Conservation (phyloP, 164 flowering plant species). For the Tetracentron sinense region DNA sequence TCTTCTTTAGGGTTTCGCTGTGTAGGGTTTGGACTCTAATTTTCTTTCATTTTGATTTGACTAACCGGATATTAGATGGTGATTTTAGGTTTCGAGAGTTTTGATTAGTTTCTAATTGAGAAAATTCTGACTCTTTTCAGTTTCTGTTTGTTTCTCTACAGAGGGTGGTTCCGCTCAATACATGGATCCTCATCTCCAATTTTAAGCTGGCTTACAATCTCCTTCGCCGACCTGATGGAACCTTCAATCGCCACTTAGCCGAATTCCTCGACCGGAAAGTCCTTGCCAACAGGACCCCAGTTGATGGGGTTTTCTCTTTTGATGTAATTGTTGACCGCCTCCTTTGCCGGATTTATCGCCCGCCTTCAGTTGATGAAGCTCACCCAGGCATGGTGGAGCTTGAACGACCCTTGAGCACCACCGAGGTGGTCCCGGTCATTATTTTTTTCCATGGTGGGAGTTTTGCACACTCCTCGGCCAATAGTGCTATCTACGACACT, state of each 20-base stretch:
- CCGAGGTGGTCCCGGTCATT: slow-evolving; percentile 55
- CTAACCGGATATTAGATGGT: background rate
- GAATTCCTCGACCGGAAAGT: slow-evolving; percentile 70
- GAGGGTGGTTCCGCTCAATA: slow-evolving; percentile 66
- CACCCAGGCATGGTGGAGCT: slow-evolving; percentile 45
- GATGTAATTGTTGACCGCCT: slow-evolving; percentile 57
- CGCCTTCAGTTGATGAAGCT: slow-evolving; percentile 29
- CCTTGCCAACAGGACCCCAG: too few relatives aligned
- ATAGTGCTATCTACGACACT: slow-evolving; percentile 70
- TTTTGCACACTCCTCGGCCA: slow-evolving; percentile 68
- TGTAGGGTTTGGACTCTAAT: slow-evolving; percentile 2
- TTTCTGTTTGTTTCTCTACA: slow-evolving; percentile 11
- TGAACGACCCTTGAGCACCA: slow-evolving; percentile 50
- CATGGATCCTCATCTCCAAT: slow-evolving; percentile 76
- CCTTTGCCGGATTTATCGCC: slow-evolving; percentile 46
- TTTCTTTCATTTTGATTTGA: background rate
- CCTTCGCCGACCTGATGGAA: slow-evolving; percentile 63
- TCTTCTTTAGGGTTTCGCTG: background rate
- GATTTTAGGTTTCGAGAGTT: too few relatives aligned
- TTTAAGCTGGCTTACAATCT: too few relatives aligned
- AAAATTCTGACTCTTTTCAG: background rate
- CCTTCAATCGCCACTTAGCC: slow-evolving; percentile 57
- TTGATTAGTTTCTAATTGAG: too few relatives aligned
- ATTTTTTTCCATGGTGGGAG: slow-evolving; percentile 78
- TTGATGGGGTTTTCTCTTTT: slow-evolving; percentile 60